Evolutionary conservation across 331 rosid species (phyloP).

Genomic region (Stylosanthes scabra): DNA sequence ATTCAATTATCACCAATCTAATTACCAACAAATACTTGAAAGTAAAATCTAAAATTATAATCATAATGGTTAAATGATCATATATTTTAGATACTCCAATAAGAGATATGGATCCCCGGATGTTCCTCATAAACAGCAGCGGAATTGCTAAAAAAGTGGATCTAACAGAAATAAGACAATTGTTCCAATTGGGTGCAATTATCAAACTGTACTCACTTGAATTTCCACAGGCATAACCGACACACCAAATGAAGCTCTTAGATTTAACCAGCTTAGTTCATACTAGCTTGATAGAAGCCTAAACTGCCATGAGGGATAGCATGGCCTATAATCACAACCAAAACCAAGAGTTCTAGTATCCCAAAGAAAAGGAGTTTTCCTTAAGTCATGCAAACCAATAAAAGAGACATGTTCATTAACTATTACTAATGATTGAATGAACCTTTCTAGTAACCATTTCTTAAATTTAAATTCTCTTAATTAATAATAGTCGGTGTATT

Average conservation of each 20-base stretch:
- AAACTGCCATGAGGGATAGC: constrained; percentile 16
- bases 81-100: not conserved
- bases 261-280: constrained; percentile 1
- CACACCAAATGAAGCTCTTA: constrained; percentile 1
- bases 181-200: constrained; percentile 10
- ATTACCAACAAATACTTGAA: not conserved
- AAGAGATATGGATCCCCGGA: not conserved
- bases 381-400: constrained; percentile 10
- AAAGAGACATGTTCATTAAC: constrained; percentile 5
- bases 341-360: constrained; percentile 7
- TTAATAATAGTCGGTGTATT: not conserved
- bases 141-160: not conserved
- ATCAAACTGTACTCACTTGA: not conserved
- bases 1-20: not conserved
- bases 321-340: constrained; percentile 8
- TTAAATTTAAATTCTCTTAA: constrained; percentile 19
- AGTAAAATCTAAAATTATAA: not conserved
- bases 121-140: constrained; percentile 1
- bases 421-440: constrained; percentile 5
- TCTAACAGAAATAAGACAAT: constrained; percentile 4
- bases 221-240: not conserved
- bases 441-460: constrained; percentile 24
- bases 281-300: constrained; percentile 4
- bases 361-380: not conserved
- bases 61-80: not conserved